Evolutionary conservation across 257 asterid genomes (phyloP), one percentile per base, ranked within the genome.

Genomic region (Ophiorrhiza pumila): DNA sequence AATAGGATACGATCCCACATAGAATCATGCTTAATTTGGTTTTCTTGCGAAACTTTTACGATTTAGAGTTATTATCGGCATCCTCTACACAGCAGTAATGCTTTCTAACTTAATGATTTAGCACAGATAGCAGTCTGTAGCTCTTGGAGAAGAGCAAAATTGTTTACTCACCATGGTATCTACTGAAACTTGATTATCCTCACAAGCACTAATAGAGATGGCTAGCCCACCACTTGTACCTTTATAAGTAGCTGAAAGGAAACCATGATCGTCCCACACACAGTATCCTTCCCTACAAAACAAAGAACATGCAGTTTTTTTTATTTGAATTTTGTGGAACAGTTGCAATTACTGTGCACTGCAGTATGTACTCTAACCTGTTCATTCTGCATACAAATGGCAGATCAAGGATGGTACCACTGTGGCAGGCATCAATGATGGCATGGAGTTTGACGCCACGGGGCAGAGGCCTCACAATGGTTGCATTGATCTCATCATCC

Each of bases 381-480:
- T 80, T 80, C 81, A 82, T 84, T 67, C 85, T 81, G 85, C 89
- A 86, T 25, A 84, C 79, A 76, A 53, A 80, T 39, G 89, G 93
- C 8, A 88, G 81, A 77, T 86, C 93, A 69, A 88, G 87, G 52
- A 82, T 52, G 13, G 93, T 86, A 42, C 93, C 91, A 74, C 93
- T 85, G 70, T 85, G 90, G 83, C 93, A 88, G 2, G 93, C 80
- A 68, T 88, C 89, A 67, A 86, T 61, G 52, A 84, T 82, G 32
- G 88, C 90, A 39, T 86, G 93, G 43, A 88, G 89, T 71, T 76
- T 86, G 56, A 73, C 86, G 39, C 89, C 93, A 41, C n/a, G 65
- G 56, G 87, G 83, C 6, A 88, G 85, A 64, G 93, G 91, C 76
- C 81, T 81, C 59, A 88, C 91, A 17, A 84, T 81, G 45, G 89